Base-by-base conservation (phyloP, 345 rosid species). In the Combretum micranthum region DNA sequence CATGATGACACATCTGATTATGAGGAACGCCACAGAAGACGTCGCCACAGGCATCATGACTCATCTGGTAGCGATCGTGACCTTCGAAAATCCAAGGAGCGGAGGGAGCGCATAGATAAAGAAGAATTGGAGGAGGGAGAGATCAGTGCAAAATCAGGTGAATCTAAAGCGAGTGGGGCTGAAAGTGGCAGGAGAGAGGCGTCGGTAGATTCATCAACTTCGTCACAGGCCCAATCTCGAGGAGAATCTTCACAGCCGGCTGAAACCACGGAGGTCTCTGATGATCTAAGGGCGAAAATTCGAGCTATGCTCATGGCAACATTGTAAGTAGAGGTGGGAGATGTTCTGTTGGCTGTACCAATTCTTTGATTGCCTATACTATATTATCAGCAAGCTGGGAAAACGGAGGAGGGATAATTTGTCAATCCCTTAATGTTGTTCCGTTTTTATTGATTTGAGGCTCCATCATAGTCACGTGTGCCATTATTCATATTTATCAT, bases 261-360 rank as follows among this genome's bases (percentile, higher is more conserved):
- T 2, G 78, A 79, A 32, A 47, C 77, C 23, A 47, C 80, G 50
- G 72, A 80, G 20, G 82, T 88, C 37, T 67, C 91, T 4, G 79
- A 87, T 50, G 97, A 89, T 17, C 81, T 93, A 53, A 77, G 97
- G 72, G 97, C 99, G 52, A 93, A 89, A 80, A 82, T 93, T 52
- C 87, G 96, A 57, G 99, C 99, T 52, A 89, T 93, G 97, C 68
- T 91, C 67, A 83, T 87, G 80, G 86, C 83, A 21, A 88, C 88
- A 42, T 66, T 90, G 75, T 87, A 72, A 76, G 52, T 32, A 32
- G 39, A 32, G 9, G 10, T 32, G 39, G 39, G 39, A 32, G 39
- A 32, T 4, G n/a, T n/a, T n/a, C 9, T 32, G 6, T 32, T 32
- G 8, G 4, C 39, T 32, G 5, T 32, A 32, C 39, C 39, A 32